phyloP scores from a whole-genome alignment of 2,329 filamentous ascomycete species.

The Xylaria sp. region DNA sequence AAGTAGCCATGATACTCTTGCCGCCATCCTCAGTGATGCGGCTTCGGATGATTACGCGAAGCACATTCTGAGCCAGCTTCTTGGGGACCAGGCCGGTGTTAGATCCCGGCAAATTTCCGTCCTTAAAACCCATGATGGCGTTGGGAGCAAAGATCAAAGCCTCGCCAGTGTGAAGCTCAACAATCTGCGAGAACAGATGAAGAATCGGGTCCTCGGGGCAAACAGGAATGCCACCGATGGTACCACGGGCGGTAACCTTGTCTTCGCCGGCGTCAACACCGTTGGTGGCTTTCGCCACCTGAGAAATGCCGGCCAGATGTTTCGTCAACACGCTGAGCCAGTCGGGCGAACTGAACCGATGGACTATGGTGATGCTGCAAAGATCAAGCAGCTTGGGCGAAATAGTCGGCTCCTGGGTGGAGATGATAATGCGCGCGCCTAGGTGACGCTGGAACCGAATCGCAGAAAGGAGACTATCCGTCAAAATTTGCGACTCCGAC shows the following conservation, averaged over 20 bases:
- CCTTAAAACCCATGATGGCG: constrained; percentile 35
- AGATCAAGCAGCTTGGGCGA: constrained; percentile 64
- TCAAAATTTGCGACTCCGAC: constrained; percentile 52
- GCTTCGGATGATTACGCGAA: constrained; percentile 38
- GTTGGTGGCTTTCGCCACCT: constrained; percentile 1
- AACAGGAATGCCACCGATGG: constrained; percentile 3
- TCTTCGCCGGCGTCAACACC: not conserved
- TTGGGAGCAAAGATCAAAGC: constrained; percentile 44
- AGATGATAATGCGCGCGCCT: constrained; percentile 61
- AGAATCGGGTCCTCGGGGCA: constrained; percentile 11
- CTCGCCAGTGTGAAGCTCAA: constrained; percentile 40
- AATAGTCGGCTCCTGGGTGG: constrained; percentile 72
- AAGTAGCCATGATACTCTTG: constrained; percentile 39
- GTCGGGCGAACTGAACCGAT: constrained; percentile 16
- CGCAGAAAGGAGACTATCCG: constrained; percentile 53
- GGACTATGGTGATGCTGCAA: constrained; percentile 43
- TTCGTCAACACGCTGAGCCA: constrained; percentile 13
- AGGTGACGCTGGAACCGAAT: constrained; percentile 69
- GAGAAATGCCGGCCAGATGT: constrained; percentile 15
- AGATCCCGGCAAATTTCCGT: constrained; percentile 6
- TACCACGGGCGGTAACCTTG: not conserved
- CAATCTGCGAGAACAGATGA: constrained; percentile 40
- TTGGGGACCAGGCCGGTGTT: constrained; percentile 14
- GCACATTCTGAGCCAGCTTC: constrained; percentile 35
- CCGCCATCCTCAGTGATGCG: constrained; percentile 44